Evolutionary conservation across 139 green algal species (phyloP), one percentile per base, ranked within the genome.

Genomic region (Picochlorum costavermella): DNA sequence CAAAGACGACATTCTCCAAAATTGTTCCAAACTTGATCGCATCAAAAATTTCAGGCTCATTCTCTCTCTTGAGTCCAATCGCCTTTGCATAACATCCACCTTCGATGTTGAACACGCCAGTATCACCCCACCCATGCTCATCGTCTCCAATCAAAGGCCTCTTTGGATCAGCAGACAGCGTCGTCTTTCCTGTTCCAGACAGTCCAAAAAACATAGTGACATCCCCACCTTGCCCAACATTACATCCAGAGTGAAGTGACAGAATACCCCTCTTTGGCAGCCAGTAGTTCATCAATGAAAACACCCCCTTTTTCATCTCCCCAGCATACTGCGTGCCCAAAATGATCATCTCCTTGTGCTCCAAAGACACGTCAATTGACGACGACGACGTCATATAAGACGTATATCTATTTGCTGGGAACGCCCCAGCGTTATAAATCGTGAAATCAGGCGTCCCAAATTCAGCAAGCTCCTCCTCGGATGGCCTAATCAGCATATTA

Each of bases 81-180:
- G 72, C 88, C 83, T 96, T 96, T 68, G 91, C 91, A 64, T 97
- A 96, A 79, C 91, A 96, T 62, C 91, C 91, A 20, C 91, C 91
- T 82, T 97, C 91, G 51, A 97, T 91, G 80, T 97, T 96, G 77
- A 90, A 91, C 28, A 94, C 86, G 60, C 91, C 91, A 14, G 86
- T 70, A 61, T 90, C 73, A 25, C 68, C 73, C 91, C 91, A 97
- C 70, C 83, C 85, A 78, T 96, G 90, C 82, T 97, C 91, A 61
- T 97, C 91, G 55, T 97, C 91, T 17, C 91, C 91, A 58, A 97
- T 94, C 33, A 97, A 75, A 2, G 83, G 85, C 9, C 91, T 73
- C 5, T 76, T 59, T 11, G 83, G 83, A 70, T 97, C 91, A 8
- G 85, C 75, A 0, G 79, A 86, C 45, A 92, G 67, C 17, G 86